phyloP scores from a whole-genome alignment of 257 asterid species.

The Striga asiatica region DNA sequence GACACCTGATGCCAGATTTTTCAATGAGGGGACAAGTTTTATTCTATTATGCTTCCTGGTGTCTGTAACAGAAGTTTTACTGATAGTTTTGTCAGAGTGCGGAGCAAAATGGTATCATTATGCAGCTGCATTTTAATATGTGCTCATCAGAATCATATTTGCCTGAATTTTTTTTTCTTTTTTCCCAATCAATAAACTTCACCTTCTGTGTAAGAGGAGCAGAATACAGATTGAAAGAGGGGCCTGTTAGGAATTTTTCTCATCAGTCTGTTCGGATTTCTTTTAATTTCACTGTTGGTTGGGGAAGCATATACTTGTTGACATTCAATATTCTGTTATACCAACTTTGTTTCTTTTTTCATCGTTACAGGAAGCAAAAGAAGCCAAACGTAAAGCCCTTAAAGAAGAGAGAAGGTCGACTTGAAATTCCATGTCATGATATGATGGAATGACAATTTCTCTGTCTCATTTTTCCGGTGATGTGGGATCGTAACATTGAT shows the following conservation, averaged over 20 bases:
- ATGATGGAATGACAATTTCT: neutral
- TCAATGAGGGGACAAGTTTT: neutral
- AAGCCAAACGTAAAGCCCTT: slow-evolving; percentile 55
- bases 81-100: neutral
- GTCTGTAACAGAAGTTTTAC: neutral
- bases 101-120: neutral
- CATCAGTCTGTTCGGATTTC: slow-evolving; percentile 9
- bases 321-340: no score
- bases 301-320: no score
- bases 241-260: neutral
- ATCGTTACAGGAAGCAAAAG: slow-evolving; percentile 69
- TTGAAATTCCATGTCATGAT: neutral
- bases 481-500: slow-evolving; percentile 3
- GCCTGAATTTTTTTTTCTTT: no score
- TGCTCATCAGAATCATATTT: neutral
- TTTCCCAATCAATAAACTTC: neutral
- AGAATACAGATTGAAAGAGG: slow-evolving; percentile 5
- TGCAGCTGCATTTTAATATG: neutral
- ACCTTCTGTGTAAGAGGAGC: slow-evolving; percentile 4
- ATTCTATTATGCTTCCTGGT: neutral
- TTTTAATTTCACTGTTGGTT: no score
- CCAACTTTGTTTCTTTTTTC: neutral
- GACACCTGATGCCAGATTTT: neutral
- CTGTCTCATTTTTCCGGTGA: neutral
- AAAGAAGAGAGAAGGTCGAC: slow-evolving; percentile 79